Conservation (phyloP, 768 basidiomycete genomes). For the Pluteus cervinus region DNA sequence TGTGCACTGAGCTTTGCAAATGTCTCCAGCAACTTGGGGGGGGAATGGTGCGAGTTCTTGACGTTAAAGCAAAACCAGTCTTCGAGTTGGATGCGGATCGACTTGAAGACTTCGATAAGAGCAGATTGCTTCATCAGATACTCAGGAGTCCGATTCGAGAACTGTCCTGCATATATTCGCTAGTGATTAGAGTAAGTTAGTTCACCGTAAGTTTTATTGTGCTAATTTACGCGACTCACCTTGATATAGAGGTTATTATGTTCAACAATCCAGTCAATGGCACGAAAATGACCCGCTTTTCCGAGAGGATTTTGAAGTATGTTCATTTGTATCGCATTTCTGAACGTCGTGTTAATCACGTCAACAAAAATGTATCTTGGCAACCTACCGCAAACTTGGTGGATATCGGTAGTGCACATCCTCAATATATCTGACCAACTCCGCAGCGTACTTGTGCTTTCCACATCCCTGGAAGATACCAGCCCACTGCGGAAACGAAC, state of each 20-base stretch:
- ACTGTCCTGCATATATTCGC: constrained; percentile 29
- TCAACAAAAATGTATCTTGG: not conserved
- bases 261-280: constrained; percentile 3
- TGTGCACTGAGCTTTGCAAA: constrained; percentile 13
- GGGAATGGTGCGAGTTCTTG: constrained; percentile 17
- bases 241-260: constrained; percentile 4
- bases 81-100: constrained; percentile 15
- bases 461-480: constrained; percentile 11
- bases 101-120: constrained; percentile 27
- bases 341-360: not conserved
- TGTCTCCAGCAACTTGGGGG: constrained; percentile 20
- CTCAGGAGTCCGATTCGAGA: constrained; percentile 24
- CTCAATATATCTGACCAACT: constrained; percentile 9
- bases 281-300: constrained; percentile 2
- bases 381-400: constrained; percentile 3
- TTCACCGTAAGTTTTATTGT: no score
- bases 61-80: not conserved
- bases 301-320: constrained; percentile 3
- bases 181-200: no score
- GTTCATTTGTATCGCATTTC: constrained; percentile 3
- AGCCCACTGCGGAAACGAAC: constrained; percentile 8
- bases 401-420: constrained; percentile 11
- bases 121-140: constrained; percentile 26
- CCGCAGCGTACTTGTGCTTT: constrained; percentile 12
- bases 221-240: no score